phyloP scores from a whole-genome alignment of 192 early-diverging fungal species.

The Phlyctochytrium arcticum region DNA sequence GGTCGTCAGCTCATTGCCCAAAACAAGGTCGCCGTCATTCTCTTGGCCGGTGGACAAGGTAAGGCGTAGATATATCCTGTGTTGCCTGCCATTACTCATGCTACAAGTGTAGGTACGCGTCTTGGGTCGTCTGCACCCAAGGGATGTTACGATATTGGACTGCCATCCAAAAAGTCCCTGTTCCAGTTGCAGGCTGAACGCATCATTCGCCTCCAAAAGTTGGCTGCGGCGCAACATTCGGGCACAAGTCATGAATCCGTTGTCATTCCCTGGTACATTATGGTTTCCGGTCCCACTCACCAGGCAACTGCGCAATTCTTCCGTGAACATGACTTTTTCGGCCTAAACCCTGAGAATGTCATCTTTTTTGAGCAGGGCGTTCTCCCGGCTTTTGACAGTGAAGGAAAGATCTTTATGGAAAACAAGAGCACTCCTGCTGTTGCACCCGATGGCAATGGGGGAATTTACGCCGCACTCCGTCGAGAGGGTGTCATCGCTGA shows the following conservation, averaged over 20 bases:
- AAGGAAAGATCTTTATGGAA: constrained; percentile 94
- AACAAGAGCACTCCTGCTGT: constrained; percentile 52
- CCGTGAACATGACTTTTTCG: constrained; percentile 80
- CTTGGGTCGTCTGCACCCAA: constrained; percentile 72
- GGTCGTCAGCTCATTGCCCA: constrained; percentile 78
- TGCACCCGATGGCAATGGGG: constrained; percentile 75
- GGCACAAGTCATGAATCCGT: constrained; percentile 44
- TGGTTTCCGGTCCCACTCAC: constrained; percentile 95
- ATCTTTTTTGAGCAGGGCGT: constrained; percentile 96
- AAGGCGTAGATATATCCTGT: not conserved
- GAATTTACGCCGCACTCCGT: constrained; percentile 91
- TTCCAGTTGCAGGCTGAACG: constrained; percentile 96
- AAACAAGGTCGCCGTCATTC: constrained; percentile 89
- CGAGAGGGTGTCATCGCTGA: constrained; percentile 75
- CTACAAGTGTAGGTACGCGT: constrained; percentile 31
- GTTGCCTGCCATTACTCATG: not conserved
- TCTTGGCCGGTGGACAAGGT: constrained; percentile 75
- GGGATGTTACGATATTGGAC: constrained; percentile 90
- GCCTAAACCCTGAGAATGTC: constrained; percentile 77
- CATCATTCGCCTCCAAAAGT: constrained; percentile 76
- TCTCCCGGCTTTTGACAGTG: constrained; percentile 84
- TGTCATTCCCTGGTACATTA: constrained; percentile 96
- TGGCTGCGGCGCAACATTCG: constrained; percentile 27
- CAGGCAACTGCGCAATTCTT: constrained; percentile 76
- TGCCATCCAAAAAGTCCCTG: constrained; percentile 83